Base-by-base conservation (phyloP, 306 rosid genomes). In the Senna siamea region DNA sequence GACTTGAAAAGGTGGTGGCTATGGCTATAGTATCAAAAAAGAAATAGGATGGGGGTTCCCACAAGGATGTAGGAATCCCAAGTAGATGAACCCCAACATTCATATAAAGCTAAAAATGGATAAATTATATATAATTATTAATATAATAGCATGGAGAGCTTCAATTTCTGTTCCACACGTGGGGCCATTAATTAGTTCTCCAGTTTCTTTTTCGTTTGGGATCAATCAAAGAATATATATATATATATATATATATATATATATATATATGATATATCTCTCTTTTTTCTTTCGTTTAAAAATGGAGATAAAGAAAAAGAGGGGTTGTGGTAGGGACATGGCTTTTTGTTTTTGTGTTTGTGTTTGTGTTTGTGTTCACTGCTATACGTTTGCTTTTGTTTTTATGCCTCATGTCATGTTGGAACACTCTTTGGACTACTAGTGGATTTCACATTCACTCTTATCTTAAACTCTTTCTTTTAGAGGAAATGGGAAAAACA, bases 61-160 rank as follows among this genome's bases (percentile, higher is more conserved):
- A 86, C 83, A 73, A 79, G 76, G 47, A 52, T 67, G 77, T 78
- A 84, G 92, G 93, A 89, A 89, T 86, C 92, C 91, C 87, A 85
- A 80, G 86, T 87, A 69, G 79, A 60, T 77, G 80, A 82, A 83
- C 76, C 63, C 76, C 88, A 81, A 83, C 87, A 81, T 73, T 67
- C 77, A 71, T 63, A 76, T 81, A 81, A 85, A 85, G 81, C 75
- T 81, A 82, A 78, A 87, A 69, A 64, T 67, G 58, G 41, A 66
- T 52, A 30, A 56, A 46, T 34, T 59, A 41, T 7, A 1, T n/a
- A n/a, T n/a, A n/a, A n/a, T 26, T 26, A 26, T 26, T n/a, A n/a
- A 3, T 26, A 3, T 26, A 26, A 26, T 26, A 26, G 30, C 30
- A 26, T 26, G 30, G 2, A 26, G 48, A 61, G 75, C 79, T 78